Conservation (phyloP, 1,284 basidiomycete genomes). For the Cutaneotrichosporon curvatum region DNA sequence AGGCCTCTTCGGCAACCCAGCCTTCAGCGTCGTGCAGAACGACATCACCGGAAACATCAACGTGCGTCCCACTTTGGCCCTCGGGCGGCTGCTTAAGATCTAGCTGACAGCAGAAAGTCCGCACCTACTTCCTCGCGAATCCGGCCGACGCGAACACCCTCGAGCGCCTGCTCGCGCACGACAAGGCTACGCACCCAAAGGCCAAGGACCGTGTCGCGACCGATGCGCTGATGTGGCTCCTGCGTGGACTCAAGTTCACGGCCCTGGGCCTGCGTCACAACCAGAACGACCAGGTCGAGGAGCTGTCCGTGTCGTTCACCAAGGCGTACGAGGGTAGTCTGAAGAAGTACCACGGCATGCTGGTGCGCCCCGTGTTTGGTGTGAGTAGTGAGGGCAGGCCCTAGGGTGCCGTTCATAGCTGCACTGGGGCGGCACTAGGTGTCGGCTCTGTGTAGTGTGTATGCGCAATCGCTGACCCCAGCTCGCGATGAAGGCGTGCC, state of each 20-base stretch:
- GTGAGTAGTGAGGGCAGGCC: slow-evolving; percentile 54
- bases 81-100: no score
- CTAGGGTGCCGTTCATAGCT: no score
- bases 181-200: slow-evolving; percentile 53
- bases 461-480: slow-evolving; percentile 43
- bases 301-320: slow-evolving; percentile 70
- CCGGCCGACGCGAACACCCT: slow-evolving; percentile 67
- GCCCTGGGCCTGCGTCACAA: slow-evolving; percentile 70
- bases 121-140: slow-evolving; percentile 63
- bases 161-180: slow-evolving; percentile 75
- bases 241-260: slow-evolving; percentile 86
- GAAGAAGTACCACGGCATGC: slow-evolving; percentile 79
- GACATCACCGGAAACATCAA: slow-evolving; percentile 91
- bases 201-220: slow-evolving; percentile 56
- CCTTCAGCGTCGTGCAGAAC: slow-evolving; percentile 75
- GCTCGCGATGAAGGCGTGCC: slow-evolving; percentile 96
- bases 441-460: not conserved
- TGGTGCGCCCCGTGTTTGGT: slow-evolving; percentile 75
- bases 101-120: slow-evolving; percentile 68
- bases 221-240: slow-evolving; percentile 86
- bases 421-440: not conserved
- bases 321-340: slow-evolving; percentile 76
- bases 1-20: slow-evolving; percentile 84
- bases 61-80: slow-evolving; percentile 49
- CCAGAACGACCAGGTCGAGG: slow-evolving; percentile 61